A percentile compares a stretch with the other conserved stretches of the same genome.
Conservation (phyloP, 2,329 filamentous ascomycete genomes). For the Thermochaetoides dissita region DNA sequence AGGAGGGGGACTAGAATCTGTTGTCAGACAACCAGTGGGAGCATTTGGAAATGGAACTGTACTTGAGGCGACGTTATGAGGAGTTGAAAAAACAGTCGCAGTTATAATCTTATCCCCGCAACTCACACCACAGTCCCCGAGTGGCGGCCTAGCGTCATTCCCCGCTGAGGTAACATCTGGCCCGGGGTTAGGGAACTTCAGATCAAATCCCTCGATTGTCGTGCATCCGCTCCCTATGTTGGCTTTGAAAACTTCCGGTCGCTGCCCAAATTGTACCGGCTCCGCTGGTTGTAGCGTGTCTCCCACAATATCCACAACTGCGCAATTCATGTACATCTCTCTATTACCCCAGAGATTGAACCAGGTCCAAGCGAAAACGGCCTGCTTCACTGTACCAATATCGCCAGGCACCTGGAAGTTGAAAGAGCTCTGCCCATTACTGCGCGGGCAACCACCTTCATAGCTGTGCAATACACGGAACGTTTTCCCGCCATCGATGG, state of each 20-base stretch:
- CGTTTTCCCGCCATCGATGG: slow-evolving; percentile 53
- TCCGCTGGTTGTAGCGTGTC: slow-evolving; percentile 15
- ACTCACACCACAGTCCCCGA: slow-evolving; percentile 17
- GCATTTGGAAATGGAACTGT: neutral
- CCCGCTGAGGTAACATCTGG: slow-evolving; percentile 4
- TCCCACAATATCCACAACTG: slow-evolving; percentile 44
- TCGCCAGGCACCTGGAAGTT: slow-evolving; percentile 53
- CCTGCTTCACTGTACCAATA: slow-evolving; percentile 38
- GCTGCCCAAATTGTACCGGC: slow-evolving; percentile 30
- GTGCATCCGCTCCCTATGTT: slow-evolving; percentile 47
- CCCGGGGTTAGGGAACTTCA: slow-evolving; percentile 49
- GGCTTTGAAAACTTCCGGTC: slow-evolving; percentile 56
- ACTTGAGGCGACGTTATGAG: too few relatives aligned
- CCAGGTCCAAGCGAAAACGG: slow-evolving; percentile 65
- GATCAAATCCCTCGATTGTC: slow-evolving; percentile 39
- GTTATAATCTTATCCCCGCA: too few relatives aligned
- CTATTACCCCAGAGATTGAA: slow-evolving; percentile 64
- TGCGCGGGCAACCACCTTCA: slow-evolving; percentile 35
- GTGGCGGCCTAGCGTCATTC: neutral
- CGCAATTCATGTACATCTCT: slow-evolving; percentile 81
- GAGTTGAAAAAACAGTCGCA: too few relatives aligned
- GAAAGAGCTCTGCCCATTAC: slow-evolving; percentile 30
- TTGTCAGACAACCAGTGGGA: neutral
- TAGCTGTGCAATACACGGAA: slow-evolving; percentile 52
- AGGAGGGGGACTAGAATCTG: neutral